Evolutionary conservation across 345 rosid genomes (phyloP).

Genomic region (Psidium friedrichsthalianum): DNA sequence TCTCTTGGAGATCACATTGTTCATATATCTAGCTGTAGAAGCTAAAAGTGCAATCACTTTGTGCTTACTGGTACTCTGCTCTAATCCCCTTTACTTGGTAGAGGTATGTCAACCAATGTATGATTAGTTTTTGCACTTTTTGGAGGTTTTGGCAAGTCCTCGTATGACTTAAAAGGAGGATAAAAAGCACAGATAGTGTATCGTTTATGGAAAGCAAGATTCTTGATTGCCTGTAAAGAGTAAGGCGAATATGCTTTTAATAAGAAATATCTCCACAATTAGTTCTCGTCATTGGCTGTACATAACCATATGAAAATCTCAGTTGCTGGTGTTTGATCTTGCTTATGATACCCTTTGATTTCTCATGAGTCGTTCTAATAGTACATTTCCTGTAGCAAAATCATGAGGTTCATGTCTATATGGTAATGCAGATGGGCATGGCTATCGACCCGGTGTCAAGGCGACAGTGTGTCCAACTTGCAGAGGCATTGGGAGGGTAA

Average conservation of each 20-base stretch:
- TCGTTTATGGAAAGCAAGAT: not conserved
- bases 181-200: not conserved
- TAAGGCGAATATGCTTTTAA: not conserved
- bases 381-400: not conserved
- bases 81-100: not conserved
- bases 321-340: not conserved
- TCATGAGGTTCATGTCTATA: not conserved
- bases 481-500: slow-evolving; percentile 76
- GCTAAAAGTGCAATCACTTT: not conserved
- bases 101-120: not conserved
- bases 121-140: not conserved
- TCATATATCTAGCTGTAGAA: not conserved
- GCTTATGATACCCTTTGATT: not conserved
- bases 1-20: not conserved
- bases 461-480: slow-evolving; percentile 57
- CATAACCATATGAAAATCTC: not conserved
- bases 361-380: not conserved
- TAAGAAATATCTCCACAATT: not conserved
- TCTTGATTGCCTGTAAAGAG: not conserved
- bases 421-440: slow-evolving; percentile 60
- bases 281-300: not conserved
- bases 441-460: slow-evolving; percentile 55
- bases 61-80: not conserved
- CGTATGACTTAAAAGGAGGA: not conserved
- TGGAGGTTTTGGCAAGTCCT: not conserved